Evolutionary conservation across 192 early-diverging fungal species (phyloP), one percentile per base, ranked within the genome.

Genomic region (Coemansia aciculifera): DNA sequence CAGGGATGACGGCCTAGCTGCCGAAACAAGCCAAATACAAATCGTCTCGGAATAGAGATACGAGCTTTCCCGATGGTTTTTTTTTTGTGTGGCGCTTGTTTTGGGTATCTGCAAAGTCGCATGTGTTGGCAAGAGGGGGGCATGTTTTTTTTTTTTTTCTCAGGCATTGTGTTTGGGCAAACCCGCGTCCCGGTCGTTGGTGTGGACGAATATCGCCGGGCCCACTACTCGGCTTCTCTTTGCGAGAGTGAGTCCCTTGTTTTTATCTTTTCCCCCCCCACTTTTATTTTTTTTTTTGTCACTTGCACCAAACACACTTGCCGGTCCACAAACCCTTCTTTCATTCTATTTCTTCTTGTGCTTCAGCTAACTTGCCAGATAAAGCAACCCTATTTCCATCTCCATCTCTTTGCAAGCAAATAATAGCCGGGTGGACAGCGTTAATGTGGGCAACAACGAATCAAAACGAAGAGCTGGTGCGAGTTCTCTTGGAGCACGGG

Each of bases 361-460:
- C 66, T 39, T 31, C 34, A 36, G 32, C 61, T 62, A 62, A 59
- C 42, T 24, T 21, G 27, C 44, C 49, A 27, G 36, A 34, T 46
- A 19, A 46, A 57, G 27, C 17, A 51, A 27, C 21, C n/a, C 46
- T 37, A 56, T 49, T 62, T 57, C 43, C 11, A 31, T 38, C 8
- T 59, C 36, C 44, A 21, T 51, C 46, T 29, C 17, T 6, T 32
- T 27, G 21, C n/a, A 66, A 66, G 23, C 31, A 29, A 32, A 2
- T 19, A 62, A 39, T 82, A 77, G 89, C 88, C 66, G 90, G 91
- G 19, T 97, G 94, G 94, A 92, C 93, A 5, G 87, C 93, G 12
- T 82, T 97, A 8, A 92, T 94, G 85, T 97, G 95, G 95, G 94
- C 94, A 1, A 89, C 91, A 17, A 88, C 90, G 56, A 92, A 91